phyloP scores from a whole-genome alignment of 805 yeast genomes.

The Zygotorulaspora florentina region DNA sequence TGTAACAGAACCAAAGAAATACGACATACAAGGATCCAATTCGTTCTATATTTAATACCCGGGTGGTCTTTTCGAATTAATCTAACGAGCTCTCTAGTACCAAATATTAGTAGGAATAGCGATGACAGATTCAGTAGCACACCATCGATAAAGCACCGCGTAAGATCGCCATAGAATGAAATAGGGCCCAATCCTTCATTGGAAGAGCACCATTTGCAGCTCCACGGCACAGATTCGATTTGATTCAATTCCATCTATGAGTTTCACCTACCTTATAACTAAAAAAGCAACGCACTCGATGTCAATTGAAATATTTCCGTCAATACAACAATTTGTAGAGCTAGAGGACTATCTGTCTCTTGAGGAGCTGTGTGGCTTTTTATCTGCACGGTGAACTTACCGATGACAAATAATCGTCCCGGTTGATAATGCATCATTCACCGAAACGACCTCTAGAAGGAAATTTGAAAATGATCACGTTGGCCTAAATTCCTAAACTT shows the following conservation, averaged over 20 bases:
- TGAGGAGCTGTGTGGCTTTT: background rate
- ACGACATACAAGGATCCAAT: conserved; percentile 38
- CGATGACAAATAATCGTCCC: background rate
- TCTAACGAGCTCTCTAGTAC: conserved; percentile 37
- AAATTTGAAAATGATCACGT: no score
- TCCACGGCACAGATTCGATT: conserved; percentile 5
- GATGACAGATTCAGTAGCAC: conserved; percentile 42
- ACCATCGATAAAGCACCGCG: conserved; percentile 59
- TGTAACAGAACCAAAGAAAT: conserved; percentile 34
- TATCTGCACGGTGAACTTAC: background rate
- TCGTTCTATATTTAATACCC: conserved; percentile 36
- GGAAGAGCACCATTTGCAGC: conserved; percentile 28
- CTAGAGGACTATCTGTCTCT: background rate
- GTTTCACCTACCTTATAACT: background rate
- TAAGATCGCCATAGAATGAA: conserved; percentile 48
- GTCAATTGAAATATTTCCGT: no score
- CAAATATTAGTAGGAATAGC: conserved; percentile 41
- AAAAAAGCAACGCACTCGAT: background rate
- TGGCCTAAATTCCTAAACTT: no score
- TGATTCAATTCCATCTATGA: background rate
- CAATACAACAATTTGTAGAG: background rate
- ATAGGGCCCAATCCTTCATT: conserved; percentile 43
- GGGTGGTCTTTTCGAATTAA: conserved; percentile 23
- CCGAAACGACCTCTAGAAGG: background rate
- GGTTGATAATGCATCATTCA: background rate